Evolutionary conservation across 352 stramenopile genomes (phyloP), one percentile per base, ranked within the genome.

Genomic region (Globisporangium heterothallicum): DNA sequence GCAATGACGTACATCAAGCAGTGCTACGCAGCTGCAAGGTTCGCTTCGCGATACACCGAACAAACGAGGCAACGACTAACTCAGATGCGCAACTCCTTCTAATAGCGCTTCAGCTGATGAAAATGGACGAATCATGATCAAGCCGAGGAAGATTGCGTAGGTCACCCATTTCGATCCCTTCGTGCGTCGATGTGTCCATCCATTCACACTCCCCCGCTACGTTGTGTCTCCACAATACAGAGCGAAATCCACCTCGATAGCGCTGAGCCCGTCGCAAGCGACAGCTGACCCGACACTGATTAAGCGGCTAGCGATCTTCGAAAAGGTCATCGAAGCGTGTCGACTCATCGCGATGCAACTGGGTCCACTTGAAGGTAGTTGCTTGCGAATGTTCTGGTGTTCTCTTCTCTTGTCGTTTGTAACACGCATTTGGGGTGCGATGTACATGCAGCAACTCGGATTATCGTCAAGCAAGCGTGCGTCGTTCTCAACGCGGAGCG

Each of bases 401-500:
- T n/a, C n/a, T n/a, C n/a, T n/a, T n/a, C n/a, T n/a, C n/a, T n/a
- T n/a, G n/a, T n/a, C 30, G 30, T 13, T 36, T 36, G 30, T 13
- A 16, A 13, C 5, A 8, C 30, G 16, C 16, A 36, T 16, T 16
- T 2, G 2, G 30, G 16, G 30, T 36, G 30, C n/a, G n/a, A n/a
- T n/a, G n/a, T n/a, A n/a, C n/a, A n/a, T n/a, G 32, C 46, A 92
- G 81, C 84, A 0, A 94, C 79, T 2, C 82, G 77, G 25, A 88
- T 74, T 34, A 94, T 95, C 57, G 85, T 96, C 49, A 90, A 89
- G 38, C 74, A 94, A 55, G 87, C 85, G 3, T 96, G 81, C 25
- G 76, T 80, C 6, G 69, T 97, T 6, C 75, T 97, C 22, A 91
- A 91, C 34, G 87, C 82, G 4, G 91, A 97, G 48, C 71, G 88